Evolutionary conservation across 179 eudicot genomes (phyloP), one percentile per base, ranked within the genome.

Genomic region (Beta lomatogona): DNA sequence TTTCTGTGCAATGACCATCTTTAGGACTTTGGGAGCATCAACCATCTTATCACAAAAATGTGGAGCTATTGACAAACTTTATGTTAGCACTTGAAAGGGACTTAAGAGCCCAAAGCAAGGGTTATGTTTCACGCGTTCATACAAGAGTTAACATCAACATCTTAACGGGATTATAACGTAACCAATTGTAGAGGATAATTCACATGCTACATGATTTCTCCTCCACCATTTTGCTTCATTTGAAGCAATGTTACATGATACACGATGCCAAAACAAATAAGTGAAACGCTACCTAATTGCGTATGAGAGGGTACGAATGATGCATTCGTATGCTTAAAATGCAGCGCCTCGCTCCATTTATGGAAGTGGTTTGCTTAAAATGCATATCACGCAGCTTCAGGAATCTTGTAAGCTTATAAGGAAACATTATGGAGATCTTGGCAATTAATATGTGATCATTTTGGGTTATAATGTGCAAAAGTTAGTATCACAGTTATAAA

Each of bases 41-140:
- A 36, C 3, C 52, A 48, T 9, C 52, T 6, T 9, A 18, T 18
- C 80, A 31, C 2, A 9, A 50, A 25, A 60, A 28, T 63, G 72
- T 48, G 82, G 72, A 61, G 70, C 50, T 50, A 60, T 15, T 31
- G 12, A 57, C 45, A 31, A 55, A 21, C 55, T 69, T 9, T 9
- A 65, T 4, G 36, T 70, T 41, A 55, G 65, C 53, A 71, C 25
- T 57, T 15, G 82, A 52, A 50, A 73, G 52, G 14, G 82, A 80
- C 77, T 9, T 21, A 22, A 60, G 4, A 25, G 63, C 71, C 77
- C 48, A 80, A 60, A 72, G 25, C 77, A 59, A 53, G 82, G 71
- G 60, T 80, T 21, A 46, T 80, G 70, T 46, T 18, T 67, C 72
- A 4, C 8, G 19, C 41, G 18, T n/a, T 41, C 45, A 52, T 22